Evolutionary conservation across 169 alveolate genomes (phyloP).

Genomic region (Toxoplasma gondii): DNA sequence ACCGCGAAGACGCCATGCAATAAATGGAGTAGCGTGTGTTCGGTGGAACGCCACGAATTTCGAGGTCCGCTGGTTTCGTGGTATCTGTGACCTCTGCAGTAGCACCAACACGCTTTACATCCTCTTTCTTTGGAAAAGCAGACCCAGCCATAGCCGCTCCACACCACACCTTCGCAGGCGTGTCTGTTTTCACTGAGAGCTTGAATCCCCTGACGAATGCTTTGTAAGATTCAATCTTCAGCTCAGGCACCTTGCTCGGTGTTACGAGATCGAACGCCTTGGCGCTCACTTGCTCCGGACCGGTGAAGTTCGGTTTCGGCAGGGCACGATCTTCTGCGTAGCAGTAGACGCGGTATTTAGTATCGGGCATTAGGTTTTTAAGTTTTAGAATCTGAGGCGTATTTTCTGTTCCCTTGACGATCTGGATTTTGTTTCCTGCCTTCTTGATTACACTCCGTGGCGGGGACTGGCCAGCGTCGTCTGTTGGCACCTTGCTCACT

Average conservation of each 20-base stretch:
- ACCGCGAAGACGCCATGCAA: constrained; percentile 72
- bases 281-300: constrained; percentile 54
- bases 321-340: constrained; percentile 75
- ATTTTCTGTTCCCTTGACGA: constrained; percentile 58
- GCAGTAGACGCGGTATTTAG: constrained; percentile 70
- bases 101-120: constrained; percentile 72
- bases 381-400: constrained; percentile 48
- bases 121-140: constrained; percentile 72
- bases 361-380: constrained; percentile 68
- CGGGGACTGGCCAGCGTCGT: neutral
- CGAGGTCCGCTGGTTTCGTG: constrained; percentile 53
- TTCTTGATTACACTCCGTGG: constrained; percentile 40
- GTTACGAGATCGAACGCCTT: constrained; percentile 61
- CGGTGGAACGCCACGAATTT: constrained; percentile 74
- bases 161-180: constrained; percentile 75
- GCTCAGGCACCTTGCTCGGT: constrained; percentile 71
- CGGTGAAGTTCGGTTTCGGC: constrained; percentile 72
- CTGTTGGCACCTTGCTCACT: constrained; percentile 19
- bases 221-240: constrained; percentile 59
- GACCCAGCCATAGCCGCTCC: constrained; percentile 76
- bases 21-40: constrained; percentile 75
- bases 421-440: constrained; percentile 45
- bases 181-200: constrained; percentile 70
- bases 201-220: constrained; percentile 72
- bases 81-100: constrained; percentile 62